Evolutionary conservation across 768 basidiomycete species (phyloP).

Genomic region (Pleurotus tuber-regium): DNA sequence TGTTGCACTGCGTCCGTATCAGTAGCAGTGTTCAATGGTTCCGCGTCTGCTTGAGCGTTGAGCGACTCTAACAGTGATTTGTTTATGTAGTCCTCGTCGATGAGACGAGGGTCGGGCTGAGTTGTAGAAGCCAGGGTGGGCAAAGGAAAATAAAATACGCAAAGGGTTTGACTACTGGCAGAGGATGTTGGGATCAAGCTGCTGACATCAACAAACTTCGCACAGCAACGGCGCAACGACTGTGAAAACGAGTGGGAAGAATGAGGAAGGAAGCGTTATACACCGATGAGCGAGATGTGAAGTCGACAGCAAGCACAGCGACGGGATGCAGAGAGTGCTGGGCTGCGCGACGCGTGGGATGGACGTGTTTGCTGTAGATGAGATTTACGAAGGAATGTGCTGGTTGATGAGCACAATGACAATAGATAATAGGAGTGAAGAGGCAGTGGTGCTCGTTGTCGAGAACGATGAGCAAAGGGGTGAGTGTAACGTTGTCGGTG

Average conservation of each 20-base stretch:
- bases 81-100: conserved; percentile 84
- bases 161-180: conserved; percentile 1
- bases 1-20: conserved; percentile 50
- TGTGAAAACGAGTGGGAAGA: conserved; percentile 13
- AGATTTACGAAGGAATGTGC: conserved; percentile 2
- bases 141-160: conserved; percentile 19
- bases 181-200: neutral
- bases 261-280: conserved; percentile 15
- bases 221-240: conserved; percentile 7
- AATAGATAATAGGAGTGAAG: neutral
- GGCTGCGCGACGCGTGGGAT: conserved; percentile 11
- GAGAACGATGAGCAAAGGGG: conserved; percentile 16
- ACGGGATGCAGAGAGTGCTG: conserved; percentile 7
- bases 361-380: conserved; percentile 4
- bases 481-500: conserved; percentile 18
- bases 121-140: conserved; percentile 53
- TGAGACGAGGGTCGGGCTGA: conserved; percentile 35
- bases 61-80: conserved; percentile 80
- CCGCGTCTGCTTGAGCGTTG: conserved; percentile 81
- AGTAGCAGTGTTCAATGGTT: conserved; percentile 52
- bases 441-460: conserved; percentile 4
- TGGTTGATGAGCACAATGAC: neutral
- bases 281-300: conserved; percentile 20
- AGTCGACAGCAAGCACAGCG: conserved; percentile 27
- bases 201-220: conserved; percentile 22